phyloP scores from a whole-genome alignment of 176 grass and related monocot species.

The Aegilops longissima region DNA sequence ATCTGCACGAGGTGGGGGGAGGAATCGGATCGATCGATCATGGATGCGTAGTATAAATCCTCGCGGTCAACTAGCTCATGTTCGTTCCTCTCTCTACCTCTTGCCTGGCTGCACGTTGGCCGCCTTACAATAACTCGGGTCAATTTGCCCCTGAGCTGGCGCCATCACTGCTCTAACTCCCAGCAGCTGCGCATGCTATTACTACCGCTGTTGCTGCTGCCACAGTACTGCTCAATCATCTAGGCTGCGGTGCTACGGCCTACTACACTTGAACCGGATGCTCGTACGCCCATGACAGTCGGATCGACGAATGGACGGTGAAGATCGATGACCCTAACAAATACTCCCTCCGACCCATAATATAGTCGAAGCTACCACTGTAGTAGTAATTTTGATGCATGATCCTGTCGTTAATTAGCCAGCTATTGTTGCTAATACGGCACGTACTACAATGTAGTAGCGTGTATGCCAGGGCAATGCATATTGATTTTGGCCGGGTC shows the following conservation, averaged over 20 bases:
- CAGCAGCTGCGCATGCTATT: not conserved
- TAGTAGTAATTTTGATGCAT: not conserved
- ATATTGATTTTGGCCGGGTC: not conserved
- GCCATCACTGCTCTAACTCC: conserved; percentile 44
- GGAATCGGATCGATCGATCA: conserved; percentile 8
- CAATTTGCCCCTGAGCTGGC: conserved; percentile 39
- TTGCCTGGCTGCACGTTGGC: not conserved
- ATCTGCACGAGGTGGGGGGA: conserved; percentile 1
- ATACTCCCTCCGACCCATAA: no score
- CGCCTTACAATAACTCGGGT: conserved; percentile 39
- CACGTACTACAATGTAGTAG: not conserved
- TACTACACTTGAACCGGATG: not conserved
- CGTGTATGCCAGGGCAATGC: not conserved
- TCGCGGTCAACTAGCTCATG: conserved; percentile 30
- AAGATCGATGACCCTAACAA: not conserved
- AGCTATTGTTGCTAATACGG: not conserved
- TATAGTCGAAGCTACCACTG: no score
- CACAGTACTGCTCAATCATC: not conserved
- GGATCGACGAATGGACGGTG: not conserved
- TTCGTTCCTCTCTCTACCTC: not conserved
- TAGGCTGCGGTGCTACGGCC: not conserved
- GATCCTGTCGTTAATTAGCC: not conserved
- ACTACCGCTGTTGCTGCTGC: not conserved
- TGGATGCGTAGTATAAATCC: conserved; percentile 20
- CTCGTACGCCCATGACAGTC: not conserved